phyloP scores from a whole-genome alignment of 192 early-diverging fungal genomes.

The Coemansia pectinata region DNA sequence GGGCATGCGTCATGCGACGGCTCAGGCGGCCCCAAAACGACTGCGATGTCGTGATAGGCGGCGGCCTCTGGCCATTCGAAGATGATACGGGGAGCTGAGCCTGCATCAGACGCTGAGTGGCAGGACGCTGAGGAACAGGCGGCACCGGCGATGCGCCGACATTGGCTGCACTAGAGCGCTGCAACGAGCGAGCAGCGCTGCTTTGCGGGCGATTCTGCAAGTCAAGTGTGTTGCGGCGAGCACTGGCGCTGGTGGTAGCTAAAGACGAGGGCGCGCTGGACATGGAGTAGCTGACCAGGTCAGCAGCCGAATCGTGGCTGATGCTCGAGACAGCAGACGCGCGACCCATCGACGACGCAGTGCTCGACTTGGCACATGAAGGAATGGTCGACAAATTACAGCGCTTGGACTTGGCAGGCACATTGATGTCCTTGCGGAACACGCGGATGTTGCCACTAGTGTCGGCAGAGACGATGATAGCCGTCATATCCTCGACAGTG shows the following conservation, averaged over 20 bases:
- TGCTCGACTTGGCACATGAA: neutral
- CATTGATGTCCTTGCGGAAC: slow-evolving; percentile 64
- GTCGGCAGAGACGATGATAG: slow-evolving; percentile 68
- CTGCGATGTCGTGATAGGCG: neutral
- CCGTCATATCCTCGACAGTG: slow-evolving; percentile 41
- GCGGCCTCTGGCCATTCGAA: neutral
- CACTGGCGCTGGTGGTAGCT: neutral
- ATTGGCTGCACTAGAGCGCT: slow-evolving; percentile 6
- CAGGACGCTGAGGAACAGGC: neutral
- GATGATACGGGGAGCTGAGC: neutral
- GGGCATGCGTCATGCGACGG: slow-evolving; percentile 30
- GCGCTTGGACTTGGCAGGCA: slow-evolving; percentile 2
- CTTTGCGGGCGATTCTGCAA: slow-evolving; percentile 1
- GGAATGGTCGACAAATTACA: neutral
- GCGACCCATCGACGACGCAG: slow-evolving; percentile 14
- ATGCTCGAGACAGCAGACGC: neutral
- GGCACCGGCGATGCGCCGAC: neutral
- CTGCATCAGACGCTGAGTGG: slow-evolving; percentile 3
- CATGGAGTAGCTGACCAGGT: slow-evolving; percentile 13
- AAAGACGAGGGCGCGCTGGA: neutral
- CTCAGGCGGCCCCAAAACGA: slow-evolving; percentile 45
- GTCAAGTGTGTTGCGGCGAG: slow-evolving; percentile 1
- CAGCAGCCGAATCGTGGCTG: neutral
- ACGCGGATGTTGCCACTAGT: slow-evolving; percentile 64
- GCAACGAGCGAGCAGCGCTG: neutral